Evolutionary conservation across 441 rosid genomes (phyloP).

Genomic region (Cnidoscolus chayamansa): DNA sequence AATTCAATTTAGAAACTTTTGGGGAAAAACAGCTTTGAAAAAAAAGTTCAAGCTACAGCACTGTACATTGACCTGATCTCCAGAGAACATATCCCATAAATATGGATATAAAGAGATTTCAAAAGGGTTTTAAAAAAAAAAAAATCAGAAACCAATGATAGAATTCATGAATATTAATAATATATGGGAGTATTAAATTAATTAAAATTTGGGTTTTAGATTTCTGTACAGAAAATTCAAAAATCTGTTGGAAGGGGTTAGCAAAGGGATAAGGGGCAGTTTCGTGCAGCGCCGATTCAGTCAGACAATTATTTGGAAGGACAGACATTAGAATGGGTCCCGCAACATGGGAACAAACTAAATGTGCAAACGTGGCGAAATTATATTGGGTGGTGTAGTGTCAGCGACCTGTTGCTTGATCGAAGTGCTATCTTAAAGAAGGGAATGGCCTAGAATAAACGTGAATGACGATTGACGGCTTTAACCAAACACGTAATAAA

Average conservation of each 20-base stretch:
- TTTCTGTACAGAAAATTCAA: too few relatives aligned
- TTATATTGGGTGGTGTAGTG: neutral
- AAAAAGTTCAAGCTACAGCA: neutral
- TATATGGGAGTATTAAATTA: too few relatives aligned
- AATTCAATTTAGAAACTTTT: too few relatives aligned
- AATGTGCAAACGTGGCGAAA: neutral
- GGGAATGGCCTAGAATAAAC: neutral
- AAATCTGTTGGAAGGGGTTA: neutral
- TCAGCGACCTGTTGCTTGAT: neutral
- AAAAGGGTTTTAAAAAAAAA: neutral
- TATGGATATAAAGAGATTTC: neutral
- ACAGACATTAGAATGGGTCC: neutral
- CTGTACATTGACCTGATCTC: neutral
- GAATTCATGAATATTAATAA: neutral
- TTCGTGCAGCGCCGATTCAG: neutral
- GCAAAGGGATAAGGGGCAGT: neutral
- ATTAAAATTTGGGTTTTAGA: too few relatives aligned
- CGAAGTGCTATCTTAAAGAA: neutral
- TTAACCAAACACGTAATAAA: neutral
- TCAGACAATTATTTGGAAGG: neutral
- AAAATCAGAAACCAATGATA: neutral
- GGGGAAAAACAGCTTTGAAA: neutral
- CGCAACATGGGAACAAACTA: neutral
- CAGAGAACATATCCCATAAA: neutral
- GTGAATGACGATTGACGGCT: neutral